Evolutionary conservation across 768 basidiomycete genomes (phyloP), one percentile per base, ranked within the genome.

Genomic region (Kwoniella sp.): DNA sequence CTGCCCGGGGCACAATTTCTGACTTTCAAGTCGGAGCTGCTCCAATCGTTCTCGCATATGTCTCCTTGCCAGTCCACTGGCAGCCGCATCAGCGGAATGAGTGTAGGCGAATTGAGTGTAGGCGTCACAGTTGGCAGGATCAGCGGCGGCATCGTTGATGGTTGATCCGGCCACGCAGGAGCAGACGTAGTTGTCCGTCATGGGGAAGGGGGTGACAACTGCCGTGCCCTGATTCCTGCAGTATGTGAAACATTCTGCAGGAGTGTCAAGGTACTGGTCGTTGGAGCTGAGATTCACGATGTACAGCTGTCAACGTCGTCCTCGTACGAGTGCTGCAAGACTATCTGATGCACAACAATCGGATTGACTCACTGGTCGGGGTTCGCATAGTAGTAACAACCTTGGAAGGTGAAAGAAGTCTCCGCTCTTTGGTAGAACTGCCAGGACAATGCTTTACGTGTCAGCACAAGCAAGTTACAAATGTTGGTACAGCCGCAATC

Each of bases 51-150:
- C 56, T 25, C 23, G 37, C 13, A 38, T 7, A 11, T 51, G 50
- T 22, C 63, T 56, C 30, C 61, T 63, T 11, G 61, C 53, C 22
- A 63, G 15, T 34, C 55, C 61, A 2, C 54, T 55, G 11, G 61
- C 61, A 11, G 53, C 38, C 15, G 55, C 54, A 2, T 15, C 61
- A 23, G 61, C 61, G 34, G 38, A 29, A 25, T 63, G 61, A 3
- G 20, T 20, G 22, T 64, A 64, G 26, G 54, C 34, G 45, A 63
- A 63, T 52, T 51, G 55, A 52, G 26, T 26, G 23, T 13, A 41
- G 12, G 20, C 0, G 34, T 47, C 47, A 31, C 63, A 64, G 7
- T 29, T 58, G 29, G 30, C 25, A 1, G 50, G 31, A 7, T 20
- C 30, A 20, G 41, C 41, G 4, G 30, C n/a, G 12, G 34, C 45